A percentile compares a stretch with the other conserved stretches of the same genome.
Evolutionary conservation across 2,329 filamentous ascomycete species (phyloP).

Genomic region (Apiospora arundinis): DNA sequence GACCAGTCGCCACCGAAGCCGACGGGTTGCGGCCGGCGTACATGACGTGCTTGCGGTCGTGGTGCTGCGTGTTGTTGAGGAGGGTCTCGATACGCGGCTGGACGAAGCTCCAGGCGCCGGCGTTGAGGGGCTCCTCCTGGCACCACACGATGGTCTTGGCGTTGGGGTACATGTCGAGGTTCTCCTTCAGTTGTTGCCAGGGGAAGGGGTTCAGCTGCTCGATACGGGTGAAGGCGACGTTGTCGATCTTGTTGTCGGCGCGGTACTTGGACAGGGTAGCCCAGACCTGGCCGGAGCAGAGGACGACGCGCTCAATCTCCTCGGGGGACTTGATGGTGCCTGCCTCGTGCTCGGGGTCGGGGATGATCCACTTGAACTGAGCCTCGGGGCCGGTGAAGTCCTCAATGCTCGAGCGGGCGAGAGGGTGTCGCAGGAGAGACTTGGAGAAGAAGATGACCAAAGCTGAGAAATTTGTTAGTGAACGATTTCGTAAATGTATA

Average conservation of each 20-base stretch:
- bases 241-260: conserved; percentile 81
- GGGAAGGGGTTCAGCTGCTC: conserved; percentile 99
- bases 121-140: conserved; percentile 97
- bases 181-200: conserved; percentile 95
- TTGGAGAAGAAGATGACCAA: conserved; percentile 99
- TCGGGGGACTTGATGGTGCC: conserved; percentile 78
- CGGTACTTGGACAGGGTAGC: conserved; percentile 90
- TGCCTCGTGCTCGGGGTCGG: conserved; percentile 82
- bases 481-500: conserved; percentile 34
- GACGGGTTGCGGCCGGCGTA: conserved; percentile 95
- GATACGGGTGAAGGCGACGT: conserved; percentile 92
- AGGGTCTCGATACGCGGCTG: conserved; percentile 97
- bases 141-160: conserved; percentile 97
- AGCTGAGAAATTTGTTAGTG: conserved; percentile 56
- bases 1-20: conserved; percentile 90
- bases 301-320: conserved; percentile 90
- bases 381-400: conserved; percentile 85
- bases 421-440: conserved; percentile 89
- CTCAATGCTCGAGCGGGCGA: conserved; percentile 87
- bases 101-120: conserved; percentile 95
- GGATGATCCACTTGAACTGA: conserved; percentile 96
- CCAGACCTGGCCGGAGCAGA: conserved; percentile 96
- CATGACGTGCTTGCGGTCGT: conserved; percentile 94
- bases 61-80: conserved; percentile 89
- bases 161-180: conserved; percentile 96